A percentile compares a stretch with the other conserved stretches of the same genome.
Evolutionary conservation across 73 alveolate genomes (phyloP).

Genomic region (Symbiodinium pilosum): DNA sequence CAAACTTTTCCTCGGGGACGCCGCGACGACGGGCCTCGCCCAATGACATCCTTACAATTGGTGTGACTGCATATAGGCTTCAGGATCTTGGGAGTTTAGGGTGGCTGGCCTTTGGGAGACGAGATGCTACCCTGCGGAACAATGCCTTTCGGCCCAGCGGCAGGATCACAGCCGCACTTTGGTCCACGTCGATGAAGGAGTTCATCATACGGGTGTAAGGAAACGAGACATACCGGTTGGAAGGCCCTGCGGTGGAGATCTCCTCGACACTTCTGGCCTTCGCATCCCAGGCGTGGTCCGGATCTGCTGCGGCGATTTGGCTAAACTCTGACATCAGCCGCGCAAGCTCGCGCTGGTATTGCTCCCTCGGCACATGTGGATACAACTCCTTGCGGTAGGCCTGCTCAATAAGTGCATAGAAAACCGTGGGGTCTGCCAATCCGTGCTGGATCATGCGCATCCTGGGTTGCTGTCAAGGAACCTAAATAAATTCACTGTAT

Average conservation of each 20-base stretch:
- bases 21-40: not conserved
- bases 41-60: not conserved
- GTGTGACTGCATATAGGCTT: too few species aligned
- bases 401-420: not conserved
- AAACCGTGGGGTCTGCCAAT: not conserved
- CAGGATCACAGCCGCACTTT: not conserved
- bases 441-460: not conserved
- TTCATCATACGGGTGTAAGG: not conserved
- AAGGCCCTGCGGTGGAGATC: not conserved
- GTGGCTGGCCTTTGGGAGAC: too few species aligned
- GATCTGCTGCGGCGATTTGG: not conserved
- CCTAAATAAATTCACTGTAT: too few species aligned
- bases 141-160: not conserved
- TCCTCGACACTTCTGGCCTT: not conserved
- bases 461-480: too few species aligned
- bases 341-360: not conserved
- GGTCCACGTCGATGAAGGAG: conserved; percentile 1
- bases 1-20: not conserved
- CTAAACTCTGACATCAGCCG: conserved; percentile 3
- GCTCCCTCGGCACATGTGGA: not conserved
- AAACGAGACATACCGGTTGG: not conserved
- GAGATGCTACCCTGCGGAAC: too few species aligned
- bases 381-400: not conserved
- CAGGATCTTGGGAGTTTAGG: too few species aligned
- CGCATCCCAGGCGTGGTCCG: not conserved